Percentiles rank a stretch among this genome's conserved stretches.
Conservation (phyloP, 2,329 filamentous ascomycete species). For the Ophiostoma quercus region DNA sequence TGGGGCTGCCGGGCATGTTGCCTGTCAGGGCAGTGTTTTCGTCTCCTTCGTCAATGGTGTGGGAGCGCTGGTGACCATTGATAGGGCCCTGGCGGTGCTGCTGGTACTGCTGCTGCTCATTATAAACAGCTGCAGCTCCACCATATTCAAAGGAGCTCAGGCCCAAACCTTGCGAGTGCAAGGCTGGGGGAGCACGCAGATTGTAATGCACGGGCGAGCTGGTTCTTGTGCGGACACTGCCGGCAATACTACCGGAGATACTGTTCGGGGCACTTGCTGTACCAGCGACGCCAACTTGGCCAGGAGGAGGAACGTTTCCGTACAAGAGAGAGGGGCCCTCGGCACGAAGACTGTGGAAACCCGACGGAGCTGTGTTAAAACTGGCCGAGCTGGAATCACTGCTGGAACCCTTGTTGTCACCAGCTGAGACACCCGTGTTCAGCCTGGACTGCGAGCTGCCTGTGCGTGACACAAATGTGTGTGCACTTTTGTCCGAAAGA, state of each 20-base stretch:
- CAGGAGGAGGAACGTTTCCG: slow-evolving; percentile 21
- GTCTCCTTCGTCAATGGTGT: slow-evolving; percentile 20
- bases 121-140: slow-evolving; percentile 11
- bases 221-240: slow-evolving; percentile 4
- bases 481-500: slow-evolving; percentile 49
- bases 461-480: slow-evolving; percentile 34
- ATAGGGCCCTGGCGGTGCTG: neutral
- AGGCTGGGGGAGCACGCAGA: slow-evolving; percentile 2
- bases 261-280: neutral
- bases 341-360: slow-evolving; percentile 48
- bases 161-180: neutral
- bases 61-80: slow-evolving; percentile 2
- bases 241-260: neutral
- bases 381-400: slow-evolving; percentile 21
- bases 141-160: slow-evolving; percentile 8
- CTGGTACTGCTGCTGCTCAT: neutral
- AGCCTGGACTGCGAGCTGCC: slow-evolving; percentile 34
- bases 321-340: slow-evolving; percentile 48
- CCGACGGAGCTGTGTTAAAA: slow-evolving; percentile 41
- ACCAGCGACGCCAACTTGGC: slow-evolving; percentile 8
- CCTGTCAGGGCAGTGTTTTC: slow-evolving; percentile 37
- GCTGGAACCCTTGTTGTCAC: slow-evolving; percentile 26
- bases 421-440: slow-evolving; percentile 26
- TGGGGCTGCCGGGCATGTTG: slow-evolving; percentile 50
- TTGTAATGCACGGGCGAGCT: slow-evolving; percentile 13